These are phyloP conservation scores for Pholiota microspora DNA, from an alignment of 768 basidiomycete species.

Conservation along the genomic window DNA sequence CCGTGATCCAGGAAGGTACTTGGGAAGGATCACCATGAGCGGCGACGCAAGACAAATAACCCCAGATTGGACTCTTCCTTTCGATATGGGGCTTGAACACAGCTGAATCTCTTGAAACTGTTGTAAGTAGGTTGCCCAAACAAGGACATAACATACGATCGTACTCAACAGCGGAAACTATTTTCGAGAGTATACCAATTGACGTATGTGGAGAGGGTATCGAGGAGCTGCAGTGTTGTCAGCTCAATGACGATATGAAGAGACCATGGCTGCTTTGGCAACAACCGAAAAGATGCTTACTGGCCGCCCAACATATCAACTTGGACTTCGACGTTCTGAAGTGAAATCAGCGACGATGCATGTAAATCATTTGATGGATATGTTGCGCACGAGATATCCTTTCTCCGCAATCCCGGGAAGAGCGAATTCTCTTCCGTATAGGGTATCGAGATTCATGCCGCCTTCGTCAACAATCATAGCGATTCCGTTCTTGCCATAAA, in stretches of 20 bases:
- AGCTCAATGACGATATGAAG: background rate
- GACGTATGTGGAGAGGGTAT: constrained; percentile 26
- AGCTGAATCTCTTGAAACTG: constrained; percentile 20
- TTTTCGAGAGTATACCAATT: constrained; percentile 30
- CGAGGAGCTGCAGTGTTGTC: constrained; percentile 21
- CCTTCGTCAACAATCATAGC: constrained; percentile 33
- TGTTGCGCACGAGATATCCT: constrained; percentile 23
- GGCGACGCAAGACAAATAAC: constrained; percentile 24
- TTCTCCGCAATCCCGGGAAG: constrained; percentile 32
- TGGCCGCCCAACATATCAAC: constrained; percentile 31
- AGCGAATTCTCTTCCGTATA: constrained; percentile 24
- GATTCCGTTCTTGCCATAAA: constrained; percentile 27
- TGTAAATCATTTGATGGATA: background rate
- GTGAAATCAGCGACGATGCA: background rate
- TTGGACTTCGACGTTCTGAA: constrained; percentile 25
- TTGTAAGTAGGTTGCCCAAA: background rate
- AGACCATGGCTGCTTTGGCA: background rate
- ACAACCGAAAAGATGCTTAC: constrained; percentile 14
- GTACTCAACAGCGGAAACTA: constrained; percentile 27
- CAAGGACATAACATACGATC: background rate
- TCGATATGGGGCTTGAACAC: constrained; percentile 25
- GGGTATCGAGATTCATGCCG: constrained; percentile 25
- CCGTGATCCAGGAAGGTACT: constrained; percentile 24
- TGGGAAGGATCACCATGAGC: constrained; percentile 19
- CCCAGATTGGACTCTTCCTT: constrained; percentile 27